A percentile compares a stretch with the other conserved stretches of the same genome.
These are phyloP conservation scores for Casaregolazyma lundiana DNA, from an alignment of 1,139 yeast genomes.

Conservation along the genomic window DNA sequence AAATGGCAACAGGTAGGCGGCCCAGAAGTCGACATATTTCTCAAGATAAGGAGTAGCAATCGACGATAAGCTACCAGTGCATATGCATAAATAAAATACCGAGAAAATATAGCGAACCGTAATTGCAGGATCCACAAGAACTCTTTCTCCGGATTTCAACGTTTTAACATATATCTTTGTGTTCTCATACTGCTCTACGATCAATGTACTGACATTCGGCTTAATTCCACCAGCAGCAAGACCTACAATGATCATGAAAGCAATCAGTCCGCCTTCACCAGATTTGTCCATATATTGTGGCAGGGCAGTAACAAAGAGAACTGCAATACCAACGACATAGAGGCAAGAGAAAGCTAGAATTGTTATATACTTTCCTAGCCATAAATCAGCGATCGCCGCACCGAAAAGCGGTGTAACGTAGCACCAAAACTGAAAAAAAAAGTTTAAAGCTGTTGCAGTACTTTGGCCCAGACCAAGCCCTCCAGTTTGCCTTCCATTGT, in stretches of 20 bases:
- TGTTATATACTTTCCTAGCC: constrained; percentile 67
- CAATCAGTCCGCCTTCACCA: constrained; percentile 50
- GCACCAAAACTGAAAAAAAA: constrained; percentile 79
- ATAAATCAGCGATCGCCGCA: constrained; percentile 72
- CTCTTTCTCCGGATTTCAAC: constrained; percentile 57
- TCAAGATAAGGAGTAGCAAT: constrained; percentile 75
- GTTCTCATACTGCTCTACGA: constrained; percentile 69
- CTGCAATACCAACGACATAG: constrained; percentile 56
- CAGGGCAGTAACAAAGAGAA: constrained; percentile 67
- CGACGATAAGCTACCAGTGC: constrained; percentile 73
- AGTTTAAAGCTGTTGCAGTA: constrained; percentile 70
- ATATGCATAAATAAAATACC: constrained; percentile 75
- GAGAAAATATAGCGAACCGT: constrained; percentile 72
- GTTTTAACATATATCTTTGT: constrained; percentile 56
- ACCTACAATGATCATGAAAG: constrained; percentile 65
- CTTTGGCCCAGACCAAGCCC: constrained; percentile 56
- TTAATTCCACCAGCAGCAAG: constrained; percentile 81
- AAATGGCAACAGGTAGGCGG: constrained; percentile 66
- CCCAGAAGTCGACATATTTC: constrained; percentile 69
- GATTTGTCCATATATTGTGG: constrained; percentile 50
- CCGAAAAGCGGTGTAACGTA: constrained; percentile 76
- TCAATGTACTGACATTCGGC: constrained; percentile 70
- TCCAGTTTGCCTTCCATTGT: constrained; percentile 48
- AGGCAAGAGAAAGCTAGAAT: constrained; percentile 57
- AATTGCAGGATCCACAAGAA: constrained; percentile 64